A percentile compares a stretch with the other conserved stretches of the same genome.
These are phyloP conservation scores for Aureobasidium lini DNA, from an alignment of 2,329 filamentous ascomycete genomes.

Conservation along the genomic window DNA sequence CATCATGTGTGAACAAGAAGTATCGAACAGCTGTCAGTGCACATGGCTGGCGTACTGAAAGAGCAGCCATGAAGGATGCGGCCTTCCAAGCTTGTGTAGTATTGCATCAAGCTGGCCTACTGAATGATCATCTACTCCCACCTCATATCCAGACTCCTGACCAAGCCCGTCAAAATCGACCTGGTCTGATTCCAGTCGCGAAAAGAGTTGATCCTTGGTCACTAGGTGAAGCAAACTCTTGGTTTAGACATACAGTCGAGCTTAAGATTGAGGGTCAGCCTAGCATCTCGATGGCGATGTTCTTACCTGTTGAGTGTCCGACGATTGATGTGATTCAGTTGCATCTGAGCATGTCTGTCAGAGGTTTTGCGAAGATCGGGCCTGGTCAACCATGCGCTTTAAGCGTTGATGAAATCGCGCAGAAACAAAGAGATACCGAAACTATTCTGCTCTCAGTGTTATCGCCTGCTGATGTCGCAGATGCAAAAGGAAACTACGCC, in stretches of 20 bases:
- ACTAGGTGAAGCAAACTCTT: background rate
- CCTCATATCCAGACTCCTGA: conserved; percentile 19
- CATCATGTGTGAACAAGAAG: conserved; percentile 56
- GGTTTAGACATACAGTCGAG: conserved; percentile 1
- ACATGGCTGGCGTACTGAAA: conserved; percentile 64
- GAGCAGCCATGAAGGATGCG: conserved; percentile 68
- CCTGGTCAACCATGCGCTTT: background rate
- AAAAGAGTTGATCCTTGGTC: conserved; percentile 6
- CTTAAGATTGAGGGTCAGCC: background rate
- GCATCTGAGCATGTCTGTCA: conserved; percentile 20
- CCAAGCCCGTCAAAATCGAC: conserved; percentile 24
- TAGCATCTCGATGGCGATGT: conserved; percentile 17
- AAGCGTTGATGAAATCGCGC: background rate
- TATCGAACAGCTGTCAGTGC: conserved; percentile 32
- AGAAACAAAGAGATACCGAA: conserved; percentile 1
- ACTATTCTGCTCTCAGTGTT: background rate
- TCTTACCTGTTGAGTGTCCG: conserved; percentile 17
- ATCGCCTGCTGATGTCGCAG: background rate
- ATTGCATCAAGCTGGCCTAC: conserved; percentile 61
- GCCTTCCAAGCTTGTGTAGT: conserved; percentile 71
- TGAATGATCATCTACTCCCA: conserved; percentile 75
- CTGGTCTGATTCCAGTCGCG: conserved; percentile 20
- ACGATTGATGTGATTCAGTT: conserved; percentile 16
- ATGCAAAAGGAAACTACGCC: conserved; percentile 2
- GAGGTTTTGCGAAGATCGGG: background rate